Evolutionary conservation across 768 basidiomycete species (phyloP).

Genomic region (Suillus fuscotomentosus): DNA sequence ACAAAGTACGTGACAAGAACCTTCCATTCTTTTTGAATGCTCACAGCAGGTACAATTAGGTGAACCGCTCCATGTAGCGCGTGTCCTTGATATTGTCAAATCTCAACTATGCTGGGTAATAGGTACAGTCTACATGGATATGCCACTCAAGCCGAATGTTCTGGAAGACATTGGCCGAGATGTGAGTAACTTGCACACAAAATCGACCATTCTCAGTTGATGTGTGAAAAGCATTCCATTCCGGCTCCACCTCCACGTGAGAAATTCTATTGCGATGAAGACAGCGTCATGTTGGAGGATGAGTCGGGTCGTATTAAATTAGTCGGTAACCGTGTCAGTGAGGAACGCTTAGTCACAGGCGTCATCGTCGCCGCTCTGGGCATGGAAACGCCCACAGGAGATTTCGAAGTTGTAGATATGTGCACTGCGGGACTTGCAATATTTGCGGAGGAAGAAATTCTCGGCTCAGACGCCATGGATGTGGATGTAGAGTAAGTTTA

Average conservation of each 20-base stretch:
- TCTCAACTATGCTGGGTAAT: constrained; percentile 86
- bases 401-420: constrained; percentile 91
- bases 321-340: constrained; percentile 68
- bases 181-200: constrained; percentile 47
- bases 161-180: constrained; percentile 92
- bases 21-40: not conserved
- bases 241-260: constrained; percentile 73
- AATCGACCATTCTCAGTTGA: constrained; percentile 4
- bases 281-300: constrained; percentile 90
- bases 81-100: constrained; percentile 85
- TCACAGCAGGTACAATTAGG: constrained; percentile 37
- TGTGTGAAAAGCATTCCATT: constrained; percentile 69
- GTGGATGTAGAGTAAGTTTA: constrained; percentile 56
- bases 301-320: constrained; percentile 91
- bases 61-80: constrained; percentile 65
- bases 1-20: constrained; percentile 30
- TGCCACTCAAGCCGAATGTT: constrained; percentile 99
- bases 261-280: constrained; percentile 77
- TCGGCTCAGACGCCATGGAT: constrained; percentile 52
- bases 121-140: constrained; percentile 97
- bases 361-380: constrained; percentile 89
- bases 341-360: constrained; percentile 78
- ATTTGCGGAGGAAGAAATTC: constrained; percentile 23
- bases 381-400: constrained; percentile 83
- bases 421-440: constrained; percentile 85